Evolutionary conservation across 1,139 yeast genomes (phyloP).

Genomic region (Yamadazyma siamensis): DNA sequence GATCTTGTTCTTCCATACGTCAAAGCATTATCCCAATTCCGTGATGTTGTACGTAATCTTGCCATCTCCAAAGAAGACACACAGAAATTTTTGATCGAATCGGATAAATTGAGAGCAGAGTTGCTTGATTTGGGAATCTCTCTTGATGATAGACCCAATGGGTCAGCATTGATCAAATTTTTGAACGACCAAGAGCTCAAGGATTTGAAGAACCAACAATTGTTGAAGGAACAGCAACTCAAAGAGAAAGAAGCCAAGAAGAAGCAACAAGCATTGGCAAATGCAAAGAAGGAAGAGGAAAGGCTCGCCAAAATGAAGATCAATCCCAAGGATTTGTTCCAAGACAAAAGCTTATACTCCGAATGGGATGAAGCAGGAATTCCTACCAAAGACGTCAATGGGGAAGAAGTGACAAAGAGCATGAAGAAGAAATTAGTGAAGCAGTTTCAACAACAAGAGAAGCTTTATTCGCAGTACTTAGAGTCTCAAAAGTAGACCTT

Average conservation of each 20-base stretch:
- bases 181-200: constrained; percentile 65
- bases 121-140: constrained; percentile 75
- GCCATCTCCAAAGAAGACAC: constrained; percentile 66
- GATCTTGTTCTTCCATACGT: constrained; percentile 77
- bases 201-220: constrained; percentile 61
- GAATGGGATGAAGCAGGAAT: constrained; percentile 86
- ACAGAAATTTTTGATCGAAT: constrained; percentile 49
- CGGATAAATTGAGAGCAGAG: constrained; percentile 47
- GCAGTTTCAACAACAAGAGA: constrained; percentile 75
- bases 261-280: constrained; percentile 34
- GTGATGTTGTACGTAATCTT: constrained; percentile 72
- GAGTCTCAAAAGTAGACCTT: constrained; percentile 9
- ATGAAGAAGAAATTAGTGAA: constrained; percentile 77
- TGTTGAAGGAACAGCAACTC: constrained; percentile 51
- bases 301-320: constrained; percentile 66
- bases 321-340: constrained; percentile 72
- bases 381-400: constrained; percentile 73
- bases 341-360: constrained; percentile 48
- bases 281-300: constrained; percentile 63
- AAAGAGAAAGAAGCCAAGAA: constrained; percentile 41
- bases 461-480: constrained; percentile 68
- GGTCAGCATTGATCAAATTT: constrained; percentile 78
- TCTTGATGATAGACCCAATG: constrained; percentile 83
- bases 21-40: constrained; percentile 69
- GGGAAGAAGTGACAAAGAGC: constrained; percentile 88